These are phyloP conservation scores for Penicillium janthinellum DNA, from an alignment of 2,329 filamentous ascomycete species.

Conservation along the genomic window DNA sequence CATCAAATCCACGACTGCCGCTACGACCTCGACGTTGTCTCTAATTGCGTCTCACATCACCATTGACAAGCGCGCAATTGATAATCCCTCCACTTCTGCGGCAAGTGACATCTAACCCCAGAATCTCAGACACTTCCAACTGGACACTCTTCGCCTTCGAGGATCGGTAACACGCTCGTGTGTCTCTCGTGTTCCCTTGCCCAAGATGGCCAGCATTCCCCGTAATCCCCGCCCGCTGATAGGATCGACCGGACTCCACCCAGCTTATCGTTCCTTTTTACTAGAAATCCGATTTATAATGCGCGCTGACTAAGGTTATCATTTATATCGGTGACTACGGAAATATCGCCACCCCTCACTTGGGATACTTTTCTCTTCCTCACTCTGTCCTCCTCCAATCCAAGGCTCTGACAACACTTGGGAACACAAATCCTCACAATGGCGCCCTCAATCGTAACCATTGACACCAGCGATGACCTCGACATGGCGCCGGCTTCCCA, in stretches of 20 bases:
- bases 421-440: slow-evolving; percentile 14
- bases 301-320: slow-evolving; percentile 24
- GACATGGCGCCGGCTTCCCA: slow-evolving; percentile 34
- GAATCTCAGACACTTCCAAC: neutral
- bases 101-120: neutral
- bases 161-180: neutral
- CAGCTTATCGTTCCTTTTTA: neutral
- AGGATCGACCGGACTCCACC: slow-evolving; percentile 10
- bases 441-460: slow-evolving; percentile 48
- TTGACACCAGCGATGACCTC: slow-evolving; percentile 60
- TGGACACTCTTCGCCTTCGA: neutral
- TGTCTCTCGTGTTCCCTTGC: slow-evolving; percentile 8
- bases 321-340: slow-evolving; percentile 15
- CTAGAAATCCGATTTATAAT: slow-evolving; percentile 18
- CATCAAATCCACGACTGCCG: too few relatives aligned
- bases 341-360: slow-evolving; percentile 29
- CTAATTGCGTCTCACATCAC: neutral
- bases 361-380: slow-evolving; percentile 9
- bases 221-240: slow-evolving; percentile 18
- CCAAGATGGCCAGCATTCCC: neutral
- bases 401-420: neutral
- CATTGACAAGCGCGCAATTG: slow-evolving; percentile 1
- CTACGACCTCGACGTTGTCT: neutral
- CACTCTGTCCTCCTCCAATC: neutral
- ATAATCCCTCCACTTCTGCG: neutral